Base-by-base conservation (phyloP, 2,329 filamentous ascomycete species). In the Coniochaeta pulveracea region DNA sequence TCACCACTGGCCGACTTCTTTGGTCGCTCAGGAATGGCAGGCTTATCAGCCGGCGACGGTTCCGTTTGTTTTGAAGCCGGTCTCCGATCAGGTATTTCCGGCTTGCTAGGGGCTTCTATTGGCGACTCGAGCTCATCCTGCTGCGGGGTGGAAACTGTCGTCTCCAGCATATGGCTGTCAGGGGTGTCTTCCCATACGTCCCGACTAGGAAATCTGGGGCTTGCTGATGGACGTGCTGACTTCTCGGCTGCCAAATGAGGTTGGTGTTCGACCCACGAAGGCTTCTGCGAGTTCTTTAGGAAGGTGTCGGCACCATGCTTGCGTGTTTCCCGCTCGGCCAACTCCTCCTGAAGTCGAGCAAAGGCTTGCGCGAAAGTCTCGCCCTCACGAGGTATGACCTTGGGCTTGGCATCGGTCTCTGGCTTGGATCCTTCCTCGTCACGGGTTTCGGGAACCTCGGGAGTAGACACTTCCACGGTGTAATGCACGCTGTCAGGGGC, bases 161-260 rank as follows among this genome's bases (percentile, higher is more conserved):
- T 82, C 47, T 86, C 76, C 14, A 93, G 69, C 41, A 81, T 70
- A 37, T 83, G 71, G 47, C 84, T 89, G 46, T 93, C 85, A 2
- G 89, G 89, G 0, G 74, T 78, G 53, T 96, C 89, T 59, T 96
- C 89, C 89, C 89, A 95, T 26, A 95, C 76, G 56, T 96, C 89
- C 35, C 77, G 76, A 52, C 88, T 94, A 0, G 89, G 89, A 54
- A 96, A 96, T 10, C 85, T 76, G 33, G 79, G 76, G 37, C 75
- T 64, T 44, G 70, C 51, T 11, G 62, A 63, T 5, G 79, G 72
- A 15, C 79, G 64, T 10, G 57, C 58, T n/a, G n/a, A n/a, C 25
- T 58, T 53, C 25, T 72, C 66, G 29, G 67, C 57, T 6, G 60
- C 51, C 11, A 77, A 57, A 46, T 69, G 69, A 12, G 64, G 51